These are phyloP conservation scores for Nicotiana rustica DNA, from an alignment of 305 asterid species.

Conservation along the genomic window DNA sequence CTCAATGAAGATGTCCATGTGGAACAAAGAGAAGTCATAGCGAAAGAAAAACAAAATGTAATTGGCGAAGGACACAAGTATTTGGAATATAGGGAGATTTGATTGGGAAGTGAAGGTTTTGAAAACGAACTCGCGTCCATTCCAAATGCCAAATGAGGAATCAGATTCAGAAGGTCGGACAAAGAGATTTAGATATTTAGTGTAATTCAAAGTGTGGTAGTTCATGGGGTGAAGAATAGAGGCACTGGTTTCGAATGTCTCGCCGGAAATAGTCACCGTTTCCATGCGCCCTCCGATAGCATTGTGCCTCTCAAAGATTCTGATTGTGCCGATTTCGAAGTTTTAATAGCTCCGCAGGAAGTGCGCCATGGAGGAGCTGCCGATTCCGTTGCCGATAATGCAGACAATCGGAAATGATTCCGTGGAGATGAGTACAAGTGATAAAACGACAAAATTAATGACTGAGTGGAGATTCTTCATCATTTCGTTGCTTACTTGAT, in stretches of 20 bases:
- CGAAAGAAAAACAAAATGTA: conserved; percentile 59
- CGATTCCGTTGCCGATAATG: conserved; percentile 64
- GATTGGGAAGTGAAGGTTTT: conserved; percentile 41
- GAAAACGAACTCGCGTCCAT: conserved; percentile 61
- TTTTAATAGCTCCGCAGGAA: conserved; percentile 72
- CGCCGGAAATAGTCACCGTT: conserved; percentile 75
- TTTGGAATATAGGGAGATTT: conserved; percentile 52
- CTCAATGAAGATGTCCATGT: conserved; percentile 76
- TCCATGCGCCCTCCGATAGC: conserved; percentile 92
- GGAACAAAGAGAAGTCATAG: conserved; percentile 75
- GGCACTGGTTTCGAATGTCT: conserved; percentile 89
- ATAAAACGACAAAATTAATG: neutral
- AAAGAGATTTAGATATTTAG: conserved; percentile 56
- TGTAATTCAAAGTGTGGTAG: conserved; percentile 68
- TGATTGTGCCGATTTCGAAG: conserved; percentile 48
- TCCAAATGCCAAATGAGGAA: conserved; percentile 80
- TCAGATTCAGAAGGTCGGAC: conserved; percentile 50
- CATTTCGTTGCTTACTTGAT: too few relatives aligned
- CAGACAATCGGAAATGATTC: conserved; percentile 52
- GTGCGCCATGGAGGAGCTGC: too few relatives aligned
- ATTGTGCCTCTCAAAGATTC: conserved; percentile 68
- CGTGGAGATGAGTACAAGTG: neutral
- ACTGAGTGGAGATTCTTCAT: too few relatives aligned
- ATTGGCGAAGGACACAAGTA: conserved; percentile 61
- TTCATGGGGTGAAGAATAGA: conserved; percentile 92